These are phyloP conservation scores for Lactarius evosmus DNA, from an alignment of 768 basidiomycete species.

Conservation along the genomic window DNA sequence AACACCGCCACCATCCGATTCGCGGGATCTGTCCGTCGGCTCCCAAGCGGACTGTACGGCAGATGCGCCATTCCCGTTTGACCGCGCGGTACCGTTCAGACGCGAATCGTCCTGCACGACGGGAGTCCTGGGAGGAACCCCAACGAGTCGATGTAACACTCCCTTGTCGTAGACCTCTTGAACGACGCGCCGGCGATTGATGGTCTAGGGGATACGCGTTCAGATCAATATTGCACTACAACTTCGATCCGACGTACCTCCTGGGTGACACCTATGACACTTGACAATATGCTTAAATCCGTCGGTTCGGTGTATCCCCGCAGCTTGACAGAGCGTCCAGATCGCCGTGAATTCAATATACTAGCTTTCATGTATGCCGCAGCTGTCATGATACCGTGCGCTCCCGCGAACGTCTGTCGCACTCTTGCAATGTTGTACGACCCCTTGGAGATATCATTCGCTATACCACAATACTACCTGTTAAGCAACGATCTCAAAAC, in stretches of 20 bases:
- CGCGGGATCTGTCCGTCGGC: slow-evolving; percentile 38
- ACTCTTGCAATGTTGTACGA: slow-evolving; percentile 84
- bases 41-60: slow-evolving; percentile 42
- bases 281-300: slow-evolving; percentile 75
- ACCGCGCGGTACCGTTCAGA: slow-evolving; percentile 3
- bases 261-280: slow-evolving; percentile 77
- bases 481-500: background rate
- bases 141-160: slow-evolving; percentile 57
- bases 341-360: slow-evolving; percentile 54
- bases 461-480: slow-evolving; percentile 39
- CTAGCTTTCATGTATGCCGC: slow-evolving; percentile 64
- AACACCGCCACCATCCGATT: slow-evolving; percentile 31
- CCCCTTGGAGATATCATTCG: slow-evolving; percentile 89
- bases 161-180: slow-evolving; percentile 63
- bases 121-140: slow-evolving; percentile 35
- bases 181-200: slow-evolving; percentile 68
- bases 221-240: slow-evolving; percentile 2
- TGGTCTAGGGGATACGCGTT: slow-evolving; percentile 45
- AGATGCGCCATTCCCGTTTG: slow-evolving; percentile 24
- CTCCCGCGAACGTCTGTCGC: slow-evolving; percentile 79
- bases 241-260: slow-evolving; percentile 53
- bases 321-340: slow-evolving; percentile 48
- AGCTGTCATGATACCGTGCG: slow-evolving; percentile 70
- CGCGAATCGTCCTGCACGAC: slow-evolving; percentile 15
- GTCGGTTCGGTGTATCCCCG: slow-evolving; percentile 47